These are phyloP conservation scores for Microbotryum violaceum DNA, from an alignment of 1,284 basidiomycete genomes.

Conservation along the genomic window DNA sequence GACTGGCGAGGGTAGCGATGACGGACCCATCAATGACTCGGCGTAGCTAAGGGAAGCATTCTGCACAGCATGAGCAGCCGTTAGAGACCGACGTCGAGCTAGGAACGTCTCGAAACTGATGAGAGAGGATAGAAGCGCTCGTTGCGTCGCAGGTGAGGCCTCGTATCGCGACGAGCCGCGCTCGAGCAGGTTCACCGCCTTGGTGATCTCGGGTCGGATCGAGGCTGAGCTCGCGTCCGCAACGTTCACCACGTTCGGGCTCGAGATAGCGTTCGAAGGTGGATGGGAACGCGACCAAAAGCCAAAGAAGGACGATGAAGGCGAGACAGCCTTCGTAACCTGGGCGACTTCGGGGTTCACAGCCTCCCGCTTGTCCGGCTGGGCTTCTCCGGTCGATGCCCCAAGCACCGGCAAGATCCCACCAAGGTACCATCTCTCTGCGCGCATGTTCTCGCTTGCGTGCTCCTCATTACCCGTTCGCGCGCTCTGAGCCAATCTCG, in stretches of 20 bases:
- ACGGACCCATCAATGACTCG: background rate
- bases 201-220: slow-evolving; percentile 12
- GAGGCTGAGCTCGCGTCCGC: background rate
- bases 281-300: slow-evolving; percentile 31
- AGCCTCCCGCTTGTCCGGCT: slow-evolving; percentile 7
- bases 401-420: slow-evolving; percentile 15
- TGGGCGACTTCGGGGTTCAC: background rate
- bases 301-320: slow-evolving; percentile 25
- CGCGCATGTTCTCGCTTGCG: slow-evolving; percentile 6
- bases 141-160: slow-evolving; percentile 11
- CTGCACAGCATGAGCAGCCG: slow-evolving; percentile 13
- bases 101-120: slow-evolving; percentile 26
- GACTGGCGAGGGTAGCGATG: background rate
- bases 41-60: slow-evolving; percentile 11
- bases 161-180: background rate
- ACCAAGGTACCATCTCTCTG: slow-evolving; percentile 22
- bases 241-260: background rate
- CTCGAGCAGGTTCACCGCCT: slow-evolving; percentile 14
- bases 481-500: slow-evolving; percentile 19
- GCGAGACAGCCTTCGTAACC: slow-evolving; percentile 11
- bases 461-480: slow-evolving; percentile 11
- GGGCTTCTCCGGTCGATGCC: background rate
- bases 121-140: slow-evolving; percentile 24
- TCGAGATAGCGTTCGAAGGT: background rate
- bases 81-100: slow-evolving; percentile 13